phyloP scores from a whole-genome alignment of 306 rosid genomes.

The Oxytropis ochrocephala region DNA sequence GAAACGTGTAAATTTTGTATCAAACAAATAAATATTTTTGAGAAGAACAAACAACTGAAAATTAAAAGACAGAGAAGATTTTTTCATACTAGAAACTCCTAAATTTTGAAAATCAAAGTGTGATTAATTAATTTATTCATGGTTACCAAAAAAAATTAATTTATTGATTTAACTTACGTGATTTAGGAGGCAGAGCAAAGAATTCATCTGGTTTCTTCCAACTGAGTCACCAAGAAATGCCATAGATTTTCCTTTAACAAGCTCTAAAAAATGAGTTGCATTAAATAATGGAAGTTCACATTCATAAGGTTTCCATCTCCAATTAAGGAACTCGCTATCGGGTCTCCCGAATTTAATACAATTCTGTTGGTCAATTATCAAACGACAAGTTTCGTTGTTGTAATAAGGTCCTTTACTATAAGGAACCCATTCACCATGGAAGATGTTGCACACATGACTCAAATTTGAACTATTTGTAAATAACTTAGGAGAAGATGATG shows the following conservation, averaged over 20 bases:
- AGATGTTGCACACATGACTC: constrained; percentile 39
- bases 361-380: constrained; percentile 62
- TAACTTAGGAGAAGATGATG: constrained; percentile 16
- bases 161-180: constrained; percentile 3
- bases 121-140: background rate
- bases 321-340: constrained; percentile 45
- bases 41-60: background rate
- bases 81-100: background rate
- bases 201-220: constrained; percentile 70
- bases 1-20: no score
- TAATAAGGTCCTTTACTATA: constrained; percentile 45
- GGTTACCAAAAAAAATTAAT: no score
- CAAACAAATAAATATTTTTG: no score
- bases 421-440: constrained; percentile 67
- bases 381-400: constrained; percentile 43
- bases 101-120: background rate
- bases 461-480: background rate
- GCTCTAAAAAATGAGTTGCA: constrained; percentile 54
- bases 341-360: constrained; percentile 75
- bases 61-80: no score
- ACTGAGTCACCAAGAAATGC: constrained; percentile 88
- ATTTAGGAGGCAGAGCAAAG: constrained; percentile 63
- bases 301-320: constrained; percentile 76
- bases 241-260: constrained; percentile 55
- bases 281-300: constrained; percentile 70